Evolutionary conservation across 192 early-diverging fungal species (phyloP).

Genomic region (Backusella australiensis): DNA sequence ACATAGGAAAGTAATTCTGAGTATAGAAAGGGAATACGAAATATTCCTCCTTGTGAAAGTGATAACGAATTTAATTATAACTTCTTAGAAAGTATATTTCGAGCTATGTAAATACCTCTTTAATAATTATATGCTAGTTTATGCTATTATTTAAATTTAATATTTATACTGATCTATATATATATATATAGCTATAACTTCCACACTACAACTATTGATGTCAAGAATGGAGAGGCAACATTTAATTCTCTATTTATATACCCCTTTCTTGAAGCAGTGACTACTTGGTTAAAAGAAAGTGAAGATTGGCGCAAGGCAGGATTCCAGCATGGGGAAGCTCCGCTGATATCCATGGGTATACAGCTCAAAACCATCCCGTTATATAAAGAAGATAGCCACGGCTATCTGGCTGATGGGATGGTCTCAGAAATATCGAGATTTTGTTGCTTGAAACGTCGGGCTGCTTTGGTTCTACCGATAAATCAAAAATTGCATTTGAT

Average conservation of each 20-base stretch:
- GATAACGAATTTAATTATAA: background rate
- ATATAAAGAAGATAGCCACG: slow-evolving; percentile 12
- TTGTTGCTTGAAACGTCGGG: background rate
- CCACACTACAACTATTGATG: background rate
- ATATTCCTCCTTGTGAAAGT: background rate
- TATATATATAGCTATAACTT: slow-evolving; percentile 1
- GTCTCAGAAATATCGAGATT: slow-evolving; percentile 14
- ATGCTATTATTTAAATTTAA: slow-evolving; percentile 1
- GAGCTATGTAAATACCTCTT: slow-evolving; percentile 6
- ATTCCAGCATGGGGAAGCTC: background rate
- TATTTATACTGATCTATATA: background rate
- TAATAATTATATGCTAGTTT: slow-evolving; percentile 3
- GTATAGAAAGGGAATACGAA: background rate
- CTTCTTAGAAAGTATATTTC: background rate
- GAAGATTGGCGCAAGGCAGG: background rate
- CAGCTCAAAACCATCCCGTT: slow-evolving; percentile 2
- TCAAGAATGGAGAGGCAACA: slow-evolving; percentile 6
- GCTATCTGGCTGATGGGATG: slow-evolving; percentile 16
- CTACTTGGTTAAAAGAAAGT: background rate
- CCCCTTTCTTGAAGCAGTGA: slow-evolving; percentile 5
- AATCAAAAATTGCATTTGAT: too few species aligned
- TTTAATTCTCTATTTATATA: slow-evolving; percentile 12
- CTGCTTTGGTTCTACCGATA: background rate
- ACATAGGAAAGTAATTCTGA: background rate
- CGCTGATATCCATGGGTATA: background rate